These are phyloP conservation scores for Colletotrichum sp. DNA, from an alignment of 2,329 filamentous ascomycete genomes.

Conservation along the genomic window DNA sequence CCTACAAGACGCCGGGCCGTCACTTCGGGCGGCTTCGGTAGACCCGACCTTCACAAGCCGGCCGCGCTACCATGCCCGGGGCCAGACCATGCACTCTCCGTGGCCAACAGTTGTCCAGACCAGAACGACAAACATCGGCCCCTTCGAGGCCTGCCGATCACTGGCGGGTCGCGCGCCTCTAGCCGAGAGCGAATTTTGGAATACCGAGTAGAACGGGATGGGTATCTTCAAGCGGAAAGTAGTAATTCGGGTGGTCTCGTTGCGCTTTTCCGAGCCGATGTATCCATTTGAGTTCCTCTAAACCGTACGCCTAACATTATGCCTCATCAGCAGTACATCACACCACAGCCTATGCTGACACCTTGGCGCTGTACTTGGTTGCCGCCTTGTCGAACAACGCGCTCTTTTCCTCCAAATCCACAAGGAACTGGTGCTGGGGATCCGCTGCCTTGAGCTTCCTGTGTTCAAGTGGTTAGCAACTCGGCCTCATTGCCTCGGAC, in stretches of 20 bases:
- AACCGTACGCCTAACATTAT: conserved; percentile 23
- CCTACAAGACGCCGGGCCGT: not conserved
- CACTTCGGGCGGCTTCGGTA: not conserved
- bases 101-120: not conserved
- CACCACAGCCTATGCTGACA: conserved; percentile 49
- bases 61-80: not conserved
- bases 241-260: conserved; percentile 16
- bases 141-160: conserved; percentile 19
- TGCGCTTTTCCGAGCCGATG: conserved; percentile 20
- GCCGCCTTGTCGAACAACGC: conserved; percentile 86
- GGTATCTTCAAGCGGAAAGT: conserved; percentile 20
- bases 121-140: not conserved
- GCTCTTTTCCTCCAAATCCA: conserved; percentile 83
- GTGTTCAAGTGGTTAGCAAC: conserved; percentile 7
- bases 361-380: conserved; percentile 86
- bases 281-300: conserved; percentile 18
- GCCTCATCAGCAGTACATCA: conserved; percentile 17
- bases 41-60: not conserved
- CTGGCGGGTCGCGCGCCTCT: not conserved
- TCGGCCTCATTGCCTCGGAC: not conserved
- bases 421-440: conserved; percentile 72
- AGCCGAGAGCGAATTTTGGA: not conserved
- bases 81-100: not conserved
- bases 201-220: not conserved
- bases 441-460: conserved; percentile 64